These are phyloP conservation scores for Amanita brunnescens DNA, from an alignment of 768 basidiomycete genomes.

Conservation along the genomic window DNA sequence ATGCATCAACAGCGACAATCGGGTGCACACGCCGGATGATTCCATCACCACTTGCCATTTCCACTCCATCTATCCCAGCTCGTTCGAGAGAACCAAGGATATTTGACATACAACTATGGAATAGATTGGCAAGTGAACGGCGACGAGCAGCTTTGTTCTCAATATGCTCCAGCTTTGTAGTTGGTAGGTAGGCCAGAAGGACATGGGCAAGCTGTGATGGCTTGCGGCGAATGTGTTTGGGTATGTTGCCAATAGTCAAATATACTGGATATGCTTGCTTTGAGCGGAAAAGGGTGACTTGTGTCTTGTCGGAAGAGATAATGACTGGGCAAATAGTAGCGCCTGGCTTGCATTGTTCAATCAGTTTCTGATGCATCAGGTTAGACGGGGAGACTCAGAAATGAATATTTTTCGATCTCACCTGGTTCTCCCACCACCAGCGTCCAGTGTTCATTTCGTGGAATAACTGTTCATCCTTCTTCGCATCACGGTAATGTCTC, in stretches of 20 bases:
- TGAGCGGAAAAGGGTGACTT: constrained; percentile 26
- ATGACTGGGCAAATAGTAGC: constrained; percentile 29
- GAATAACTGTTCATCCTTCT: constrained; percentile 15
- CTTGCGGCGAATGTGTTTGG: constrained; percentile 24
- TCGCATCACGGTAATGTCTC: constrained; percentile 18
- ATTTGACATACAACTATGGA: constrained; percentile 4
- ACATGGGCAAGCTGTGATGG: constrained; percentile 21
- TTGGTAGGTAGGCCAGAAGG: constrained; percentile 29
- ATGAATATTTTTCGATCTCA: constrained; percentile 10
- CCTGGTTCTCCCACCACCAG: constrained; percentile 30
- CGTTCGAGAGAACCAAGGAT: background rate
- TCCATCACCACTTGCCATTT: background rate
- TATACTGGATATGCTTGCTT: constrained; percentile 35
- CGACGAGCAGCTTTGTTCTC: constrained; percentile 12
- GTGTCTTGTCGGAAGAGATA: constrained; percentile 34
- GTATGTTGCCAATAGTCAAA: constrained; percentile 32
- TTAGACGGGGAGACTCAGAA: background rate
- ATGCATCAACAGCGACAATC: background rate
- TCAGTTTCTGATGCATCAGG: background rate
- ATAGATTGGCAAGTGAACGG: constrained; percentile 17
- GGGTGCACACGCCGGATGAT: background rate
- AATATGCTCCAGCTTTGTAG: constrained; percentile 21
- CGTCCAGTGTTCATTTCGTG: constrained; percentile 25
- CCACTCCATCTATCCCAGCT: background rate
- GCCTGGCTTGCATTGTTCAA: background rate